Percentiles rank a stretch among this genome's conserved stretches.
phyloP scores from a whole-genome alignment of 805 yeast genomes.

The Limtongia smithiae region DNA sequence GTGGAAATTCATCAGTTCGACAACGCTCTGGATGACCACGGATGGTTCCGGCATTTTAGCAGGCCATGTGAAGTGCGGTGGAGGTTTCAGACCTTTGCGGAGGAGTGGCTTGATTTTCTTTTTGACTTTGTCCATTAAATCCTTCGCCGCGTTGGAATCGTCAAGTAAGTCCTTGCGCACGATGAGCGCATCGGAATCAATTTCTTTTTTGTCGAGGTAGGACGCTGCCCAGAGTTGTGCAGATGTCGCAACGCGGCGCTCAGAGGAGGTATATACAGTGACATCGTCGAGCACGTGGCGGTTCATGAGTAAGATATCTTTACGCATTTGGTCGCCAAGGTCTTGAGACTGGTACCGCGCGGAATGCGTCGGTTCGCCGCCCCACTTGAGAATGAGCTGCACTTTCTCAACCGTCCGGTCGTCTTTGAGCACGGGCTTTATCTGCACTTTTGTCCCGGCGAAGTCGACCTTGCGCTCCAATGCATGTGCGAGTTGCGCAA shows the following conservation, averaged over 20 bases:
- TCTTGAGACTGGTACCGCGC: constrained; percentile 93
- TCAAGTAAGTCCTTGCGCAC: constrained; percentile 88
- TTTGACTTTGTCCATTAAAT: constrained; percentile 94
- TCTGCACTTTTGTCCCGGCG: constrained; percentile 95
- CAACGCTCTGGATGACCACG: constrained; percentile 87
- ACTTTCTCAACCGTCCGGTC: constrained; percentile 76
- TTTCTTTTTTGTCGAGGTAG: constrained; percentile 62
- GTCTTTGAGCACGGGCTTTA: constrained; percentile 77
- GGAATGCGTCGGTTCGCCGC: constrained; percentile 99
- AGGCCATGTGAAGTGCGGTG: constrained; percentile 98
- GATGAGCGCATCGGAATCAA: constrained; percentile 73
- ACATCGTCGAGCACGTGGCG: constrained; percentile 81
- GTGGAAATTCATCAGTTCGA: constrained; percentile 92
- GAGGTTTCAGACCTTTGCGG: constrained; percentile 94
- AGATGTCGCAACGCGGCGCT: constrained; percentile 88
- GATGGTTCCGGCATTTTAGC: constrained; percentile 97
- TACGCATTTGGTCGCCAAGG: constrained; percentile 92
- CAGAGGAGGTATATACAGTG: constrained; percentile 84
- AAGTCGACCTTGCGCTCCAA: constrained; percentile 82
- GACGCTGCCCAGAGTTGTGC: constrained; percentile 85
- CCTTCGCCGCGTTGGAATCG: constrained; percentile 97
- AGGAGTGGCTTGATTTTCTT: constrained; percentile 91
- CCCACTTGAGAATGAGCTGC: constrained; percentile 96
- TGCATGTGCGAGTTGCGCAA: constrained; percentile 73
- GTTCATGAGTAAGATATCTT: constrained; percentile 81